Evolutionary conservation across 805 yeast genomes (phyloP), one percentile per base, ranked within the genome.

Genomic region (Candida xiaguanensis): DNA sequence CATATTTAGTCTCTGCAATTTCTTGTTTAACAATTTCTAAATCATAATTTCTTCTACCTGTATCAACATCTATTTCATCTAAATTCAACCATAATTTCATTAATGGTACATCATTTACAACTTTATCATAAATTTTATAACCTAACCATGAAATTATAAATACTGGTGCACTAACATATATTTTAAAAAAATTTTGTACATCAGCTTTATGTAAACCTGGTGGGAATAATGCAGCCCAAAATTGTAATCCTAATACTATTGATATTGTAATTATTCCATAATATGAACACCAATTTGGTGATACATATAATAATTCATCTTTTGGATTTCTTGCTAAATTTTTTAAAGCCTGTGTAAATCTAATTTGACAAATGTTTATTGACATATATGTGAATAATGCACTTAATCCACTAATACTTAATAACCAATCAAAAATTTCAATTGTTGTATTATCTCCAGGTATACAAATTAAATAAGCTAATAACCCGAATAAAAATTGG

Each of bases 21-120:
- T 75, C 79, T 49, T 71, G 75, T 39, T 61, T 69, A 43, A 78
- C 61, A 31, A 66, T 53, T 20, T 80, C 84, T 45, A 72, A 47
- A 54, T 80, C 83, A 22, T 70, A 53, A 31, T 74, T 76, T 50
- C 80, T 74, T 63, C 82, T 70, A 38, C 87, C 86, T 19, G 79
- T 68, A 47, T 77, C 81, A 28, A 81, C 68, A 50, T 81, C 86
- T 53, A 80, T 67, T 31, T 77, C 79, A 18, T 56, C 51, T 20
- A 74, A 70, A 16, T 58, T 64, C 43, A 77, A 61, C 52, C 59
- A 59, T 5, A 58, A 62, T 19, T 71, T 50, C 33, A 44, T 56
- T 56, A 63, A 43, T 58, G 58, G 58, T 8, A 52, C 46, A 5
- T 44, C 44, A 48, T 49, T 36, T 25, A 31, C 47, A 12, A 40